phyloP scores from a whole-genome alignment of 164 flowering plant genomes.

The Tetrastigma voinierianum region DNA sequence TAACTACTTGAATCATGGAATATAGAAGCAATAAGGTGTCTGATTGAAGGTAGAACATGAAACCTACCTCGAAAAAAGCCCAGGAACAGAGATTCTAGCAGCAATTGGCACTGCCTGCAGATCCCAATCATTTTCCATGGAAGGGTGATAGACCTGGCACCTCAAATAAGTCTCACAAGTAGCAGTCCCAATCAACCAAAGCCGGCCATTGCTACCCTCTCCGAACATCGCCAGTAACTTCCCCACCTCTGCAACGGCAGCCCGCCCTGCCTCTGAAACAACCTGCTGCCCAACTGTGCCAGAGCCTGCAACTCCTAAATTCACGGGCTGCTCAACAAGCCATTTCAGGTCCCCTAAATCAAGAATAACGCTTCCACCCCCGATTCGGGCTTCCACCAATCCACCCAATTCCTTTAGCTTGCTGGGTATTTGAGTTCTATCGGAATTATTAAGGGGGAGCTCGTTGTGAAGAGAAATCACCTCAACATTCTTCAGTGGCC shows the following conservation, averaged over 20 bases:
- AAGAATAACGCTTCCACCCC: constrained; percentile 56
- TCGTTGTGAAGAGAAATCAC: constrained; percentile 60
- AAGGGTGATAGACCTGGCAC: constrained; percentile 85
- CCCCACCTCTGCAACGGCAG: constrained; percentile 69
- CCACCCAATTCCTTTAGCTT: constrained; percentile 55
- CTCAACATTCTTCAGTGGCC: constrained; percentile 40
- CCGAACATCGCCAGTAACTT: constrained; percentile 56
- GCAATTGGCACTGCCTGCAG: constrained; percentile 86
- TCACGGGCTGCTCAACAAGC: constrained; percentile 73
- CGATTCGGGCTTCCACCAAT: constrained; percentile 44
- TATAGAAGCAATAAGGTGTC: not conserved
- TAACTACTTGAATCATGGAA: not conserved
- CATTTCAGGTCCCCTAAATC: constrained; percentile 92
- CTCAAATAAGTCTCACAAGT: constrained; percentile 94
- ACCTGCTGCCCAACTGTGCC: constrained; percentile 35
- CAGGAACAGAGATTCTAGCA: constrained; percentile 55
- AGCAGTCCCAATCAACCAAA: constrained; percentile 91
- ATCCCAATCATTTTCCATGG: constrained; percentile 97
- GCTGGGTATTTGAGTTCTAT: constrained; percentile 28
- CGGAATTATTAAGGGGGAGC: constrained; percentile 20
- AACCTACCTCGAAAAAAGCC: constrained; percentile 72
- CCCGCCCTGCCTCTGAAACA: constrained; percentile 50
- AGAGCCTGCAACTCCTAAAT: constrained; percentile 27
- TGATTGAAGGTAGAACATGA: not conserved
- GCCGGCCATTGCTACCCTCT: constrained; percentile 24